A percentile compares a stretch with the other conserved stretches of the same genome.
phyloP scores from a whole-genome alignment of 2,329 filamentous ascomycete genomes.

The Nigrospora oryzae region DNA sequence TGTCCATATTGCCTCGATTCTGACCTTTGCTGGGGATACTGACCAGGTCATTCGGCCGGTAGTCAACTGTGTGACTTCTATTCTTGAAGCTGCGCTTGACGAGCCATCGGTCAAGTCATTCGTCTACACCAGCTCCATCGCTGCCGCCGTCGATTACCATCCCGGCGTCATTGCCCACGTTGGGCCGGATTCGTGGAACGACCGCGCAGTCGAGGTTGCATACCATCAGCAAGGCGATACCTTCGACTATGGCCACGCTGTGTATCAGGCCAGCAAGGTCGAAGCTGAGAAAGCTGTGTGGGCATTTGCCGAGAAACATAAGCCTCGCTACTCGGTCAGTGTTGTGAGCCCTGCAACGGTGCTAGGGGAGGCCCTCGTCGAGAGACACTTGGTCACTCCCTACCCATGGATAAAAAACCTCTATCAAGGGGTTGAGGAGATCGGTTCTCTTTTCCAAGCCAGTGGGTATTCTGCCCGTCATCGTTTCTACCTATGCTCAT shows the following conservation, averaged over 20 bases:
- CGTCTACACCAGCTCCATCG: constrained; percentile 17
- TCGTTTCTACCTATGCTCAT: neutral
- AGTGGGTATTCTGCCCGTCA: neutral
- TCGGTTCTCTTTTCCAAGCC: neutral
- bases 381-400: constrained; percentile 7
- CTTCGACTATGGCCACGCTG: constrained; percentile 2
- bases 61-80: constrained; percentile 23
- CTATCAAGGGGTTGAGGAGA: neutral
- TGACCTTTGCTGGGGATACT: constrained; percentile 28
- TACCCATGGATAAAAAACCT: neutral
- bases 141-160: constrained; percentile 4
- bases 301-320: constrained; percentile 16
- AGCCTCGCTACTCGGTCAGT: constrained; percentile 15
- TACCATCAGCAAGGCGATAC: constrained; percentile 15
- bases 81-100: constrained; percentile 29
- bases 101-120: constrained; percentile 27
- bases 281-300: constrained; percentile 20
- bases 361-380: constrained; percentile 9
- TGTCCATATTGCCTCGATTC: constrained; percentile 33
- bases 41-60: constrained; percentile 31
- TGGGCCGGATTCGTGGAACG: constrained; percentile 20
- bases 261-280: constrained; percentile 23
- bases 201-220: constrained; percentile 17
- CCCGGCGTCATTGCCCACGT: constrained; percentile 6
- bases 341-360: constrained; percentile 6